phyloP scores from a whole-genome alignment of 371 early-diverging fungal genomes.

The Caulochytrium protostelioides region DNA sequence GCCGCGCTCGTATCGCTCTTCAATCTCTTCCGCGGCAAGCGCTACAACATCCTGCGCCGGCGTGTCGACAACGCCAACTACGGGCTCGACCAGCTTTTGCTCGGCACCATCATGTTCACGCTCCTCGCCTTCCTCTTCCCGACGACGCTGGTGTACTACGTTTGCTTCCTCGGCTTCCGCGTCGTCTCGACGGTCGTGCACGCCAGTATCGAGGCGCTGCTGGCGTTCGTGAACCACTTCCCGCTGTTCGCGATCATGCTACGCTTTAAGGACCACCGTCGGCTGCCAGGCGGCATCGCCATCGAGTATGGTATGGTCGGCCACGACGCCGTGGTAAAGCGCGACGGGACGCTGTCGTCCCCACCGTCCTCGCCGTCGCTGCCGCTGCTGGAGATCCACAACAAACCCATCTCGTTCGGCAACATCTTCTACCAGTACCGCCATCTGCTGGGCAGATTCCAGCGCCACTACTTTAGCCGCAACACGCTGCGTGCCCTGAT shows the following conservation, averaged over 20 bases:
- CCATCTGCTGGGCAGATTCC: constrained; percentile 12
- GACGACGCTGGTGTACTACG: constrained; percentile 78
- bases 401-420: constrained; percentile 11
- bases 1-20: constrained; percentile 59
- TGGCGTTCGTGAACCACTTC: constrained; percentile 79
- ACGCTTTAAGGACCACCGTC: constrained; percentile 61
- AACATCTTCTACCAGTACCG: constrained; percentile 20
- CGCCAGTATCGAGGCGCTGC: constrained; percentile 50
- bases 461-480: too few relatives aligned
- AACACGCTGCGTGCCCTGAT: too few relatives aligned
- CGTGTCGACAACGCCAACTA: constrained; percentile 89
- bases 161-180: constrained; percentile 18
- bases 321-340: not conserved
- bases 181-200: constrained; percentile 56
- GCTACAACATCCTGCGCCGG: constrained; percentile 64
- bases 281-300: constrained; percentile 47
- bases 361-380: not conserved
- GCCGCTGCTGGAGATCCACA: constrained; percentile 5
- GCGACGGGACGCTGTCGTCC: not conserved
- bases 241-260: constrained; percentile 78
- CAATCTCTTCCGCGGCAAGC: constrained; percentile 78
- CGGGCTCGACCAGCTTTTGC: constrained; percentile 73
- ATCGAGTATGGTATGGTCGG: not conserved
- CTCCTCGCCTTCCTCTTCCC: constrained; percentile 80
- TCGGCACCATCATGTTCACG: constrained; percentile 87